Base-by-base conservation (phyloP, 352 stramenopile genomes). In the Pythium oligandrum region DNA sequence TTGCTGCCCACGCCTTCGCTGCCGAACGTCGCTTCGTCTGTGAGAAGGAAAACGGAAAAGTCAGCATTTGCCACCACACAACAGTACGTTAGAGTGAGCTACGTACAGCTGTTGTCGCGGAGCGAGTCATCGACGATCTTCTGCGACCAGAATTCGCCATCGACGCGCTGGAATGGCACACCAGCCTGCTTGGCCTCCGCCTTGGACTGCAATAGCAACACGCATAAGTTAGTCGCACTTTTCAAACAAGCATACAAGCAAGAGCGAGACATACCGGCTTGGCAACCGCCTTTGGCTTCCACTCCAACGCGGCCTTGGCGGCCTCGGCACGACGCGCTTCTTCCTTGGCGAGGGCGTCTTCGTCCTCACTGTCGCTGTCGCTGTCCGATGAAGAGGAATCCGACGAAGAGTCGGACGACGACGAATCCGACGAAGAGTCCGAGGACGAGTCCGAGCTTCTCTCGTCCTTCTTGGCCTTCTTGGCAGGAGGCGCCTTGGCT, bases 151-250 rank as follows among this genome's bases (percentile, higher is more conserved):
- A 83, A 96, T 43, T 97, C 85, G 68, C 96, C 94, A 54, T 99
- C 96, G 26, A 99, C 97, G 45, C 98, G 93, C 77, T 98, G 83
- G 77, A 99, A 99, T 12, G 97, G 96, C 40, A 92, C 96, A 45
- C 96, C 96, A 39, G 73, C 61, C 69, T 68, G 65, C 67, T 98
- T 96, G 17, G 57, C 63, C 26, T 79, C 68, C 4, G 55, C 75
- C 59, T 79, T 73, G 9, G 68, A 53, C 40, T 61, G 38, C 31
- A 40, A 69, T n/a, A 52, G 33, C 30, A 39, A 49, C 11, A 47
- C 33, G 54, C 31, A 45, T 44, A 35, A 49, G 10, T 36, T 26
- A 54, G 33, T 26, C 17, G 17, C 17, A 26, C 17, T 26, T 26
- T 0, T 26, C 17, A 31, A 17, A 47, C 36, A 17, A 39, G 6